Conservation (phyloP, 1,284 basidiomycete species). For the Leccinum variabile region DNA sequence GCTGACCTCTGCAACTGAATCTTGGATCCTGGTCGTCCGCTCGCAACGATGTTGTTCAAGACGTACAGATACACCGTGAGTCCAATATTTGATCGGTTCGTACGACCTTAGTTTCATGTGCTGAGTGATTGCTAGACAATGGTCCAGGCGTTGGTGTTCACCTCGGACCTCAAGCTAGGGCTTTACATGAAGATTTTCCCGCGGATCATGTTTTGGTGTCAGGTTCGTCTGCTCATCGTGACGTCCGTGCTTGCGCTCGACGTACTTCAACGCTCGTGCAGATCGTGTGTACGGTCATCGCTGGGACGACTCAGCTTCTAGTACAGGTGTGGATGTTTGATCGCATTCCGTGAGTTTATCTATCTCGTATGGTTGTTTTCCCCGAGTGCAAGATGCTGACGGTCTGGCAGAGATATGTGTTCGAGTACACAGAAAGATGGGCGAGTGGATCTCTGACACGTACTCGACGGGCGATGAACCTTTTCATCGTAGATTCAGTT, state of each 20-base stretch:
- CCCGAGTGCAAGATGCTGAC: not conserved
- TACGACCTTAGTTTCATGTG: not conserved
- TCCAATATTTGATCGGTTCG: not conserved
- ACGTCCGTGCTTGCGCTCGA: not conserved
- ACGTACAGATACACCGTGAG: slow-evolving; percentile 42
- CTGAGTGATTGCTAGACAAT: slow-evolving; percentile 24
- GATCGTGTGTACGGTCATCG: slow-evolving; percentile 43
- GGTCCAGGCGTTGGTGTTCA: slow-evolving; percentile 43
- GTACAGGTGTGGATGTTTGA: slow-evolving; percentile 49
- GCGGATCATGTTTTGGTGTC: slow-evolving; percentile 44
- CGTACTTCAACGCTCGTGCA: slow-evolving; percentile 2
- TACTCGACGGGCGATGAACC: not conserved
- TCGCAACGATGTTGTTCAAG: slow-evolving; percentile 45
- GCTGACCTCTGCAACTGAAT: slow-evolving; percentile 2
- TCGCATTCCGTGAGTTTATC: slow-evolving; percentile 27
- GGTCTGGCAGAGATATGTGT: slow-evolving; percentile 33
- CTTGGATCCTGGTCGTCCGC: slow-evolving; percentile 38
- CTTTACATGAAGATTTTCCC: slow-evolving; percentile 57
- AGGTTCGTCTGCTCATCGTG: slow-evolving; percentile 24
- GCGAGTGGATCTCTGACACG: slow-evolving; percentile 9
- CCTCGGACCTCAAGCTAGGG: slow-evolving; percentile 47
- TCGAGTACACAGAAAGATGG: slow-evolving; percentile 35
- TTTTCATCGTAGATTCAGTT: slow-evolving; percentile 33
- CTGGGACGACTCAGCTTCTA: slow-evolving; percentile 40
- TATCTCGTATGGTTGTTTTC: not conserved